phyloP scores from a whole-genome alignment of 331 rosid species.

The Acacia concinna region DNA sequence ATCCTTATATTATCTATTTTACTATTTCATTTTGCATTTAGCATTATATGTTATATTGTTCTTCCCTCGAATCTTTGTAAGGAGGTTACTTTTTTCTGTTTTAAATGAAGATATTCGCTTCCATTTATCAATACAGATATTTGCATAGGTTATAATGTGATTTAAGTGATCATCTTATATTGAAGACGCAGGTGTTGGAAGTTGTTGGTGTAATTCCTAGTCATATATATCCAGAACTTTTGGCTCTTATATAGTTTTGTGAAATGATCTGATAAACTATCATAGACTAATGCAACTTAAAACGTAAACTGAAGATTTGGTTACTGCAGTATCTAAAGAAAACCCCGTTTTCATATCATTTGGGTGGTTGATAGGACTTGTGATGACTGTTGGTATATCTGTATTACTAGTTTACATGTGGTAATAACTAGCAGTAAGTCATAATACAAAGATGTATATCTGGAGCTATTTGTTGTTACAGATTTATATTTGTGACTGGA shows the following conservation, averaged over 20 bases:
- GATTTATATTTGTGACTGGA: neutral
- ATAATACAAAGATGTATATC: neutral
- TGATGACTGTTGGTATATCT: neutral
- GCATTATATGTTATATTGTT: neutral
- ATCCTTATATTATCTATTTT: neutral
- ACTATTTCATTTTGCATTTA: neutral
- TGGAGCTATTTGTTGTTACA: conserved; percentile 6
- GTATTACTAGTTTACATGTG: conserved; percentile 8
- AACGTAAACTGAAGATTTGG: neutral
- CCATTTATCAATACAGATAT: neutral
- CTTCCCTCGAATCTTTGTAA: neutral
- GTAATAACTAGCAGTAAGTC: neutral
- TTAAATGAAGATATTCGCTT: neutral
- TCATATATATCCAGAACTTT: neutral
- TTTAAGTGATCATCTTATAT: neutral
- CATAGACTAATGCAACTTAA: neutral
- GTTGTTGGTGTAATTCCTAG: neutral
- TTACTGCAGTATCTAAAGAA: neutral
- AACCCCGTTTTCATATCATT: neutral
- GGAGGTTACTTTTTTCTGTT: conserved; percentile 1
- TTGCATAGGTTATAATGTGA: neutral
- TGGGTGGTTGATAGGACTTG: neutral
- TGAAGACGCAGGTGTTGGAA: neutral
- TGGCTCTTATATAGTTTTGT: neutral
- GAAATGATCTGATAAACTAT: neutral